Conservation (phyloP, 2,329 filamentous ascomycete genomes). For the Aspergillus awamori region DNA sequence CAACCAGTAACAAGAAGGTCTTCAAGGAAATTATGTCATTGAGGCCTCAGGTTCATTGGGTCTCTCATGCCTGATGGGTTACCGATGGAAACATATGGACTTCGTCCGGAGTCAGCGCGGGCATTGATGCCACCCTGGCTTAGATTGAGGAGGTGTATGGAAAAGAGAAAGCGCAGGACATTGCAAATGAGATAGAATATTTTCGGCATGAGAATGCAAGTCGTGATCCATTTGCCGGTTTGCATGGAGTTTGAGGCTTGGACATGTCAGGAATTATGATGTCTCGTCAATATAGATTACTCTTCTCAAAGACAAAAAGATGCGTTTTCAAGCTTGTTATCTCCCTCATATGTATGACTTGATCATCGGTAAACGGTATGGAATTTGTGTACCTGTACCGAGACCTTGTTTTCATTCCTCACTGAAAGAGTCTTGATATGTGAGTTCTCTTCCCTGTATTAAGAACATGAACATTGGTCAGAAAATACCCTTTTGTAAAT, state of each 20-base stretch:
- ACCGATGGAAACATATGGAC: slow-evolving; percentile 69
- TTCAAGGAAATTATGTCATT: slow-evolving; percentile 55
- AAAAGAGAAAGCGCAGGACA: slow-evolving; percentile 49
- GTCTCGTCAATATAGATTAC: too few relatives aligned
- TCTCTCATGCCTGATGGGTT: slow-evolving; percentile 65
- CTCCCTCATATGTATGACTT: too few relatives aligned
- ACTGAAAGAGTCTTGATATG: too few relatives aligned
- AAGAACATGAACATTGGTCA: too few relatives aligned
- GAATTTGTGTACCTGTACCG: too few relatives aligned
- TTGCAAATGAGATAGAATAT: slow-evolving; percentile 62
- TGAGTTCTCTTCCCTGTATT: too few relatives aligned
- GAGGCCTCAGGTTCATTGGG: slow-evolving; percentile 61
- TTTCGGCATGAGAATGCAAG: slow-evolving; percentile 49
- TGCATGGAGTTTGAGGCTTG: slow-evolving; percentile 21
- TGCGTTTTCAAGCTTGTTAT: too few relatives aligned
- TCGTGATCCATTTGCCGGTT: slow-evolving; percentile 58
- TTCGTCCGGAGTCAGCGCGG: slow-evolving; percentile 64
- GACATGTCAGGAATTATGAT: too few relatives aligned
- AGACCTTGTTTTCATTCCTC: too few relatives aligned
- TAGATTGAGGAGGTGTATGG: slow-evolving; percentile 61
- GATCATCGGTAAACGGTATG: too few relatives aligned
- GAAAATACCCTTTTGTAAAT: too few relatives aligned
- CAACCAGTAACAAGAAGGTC: slow-evolving; percentile 68
- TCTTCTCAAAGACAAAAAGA: too few relatives aligned
- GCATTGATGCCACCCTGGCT: slow-evolving; percentile 63